Conservation (phyloP, 495 filamentous ascomycete species). For the Penicillium verhagenii region DNA sequence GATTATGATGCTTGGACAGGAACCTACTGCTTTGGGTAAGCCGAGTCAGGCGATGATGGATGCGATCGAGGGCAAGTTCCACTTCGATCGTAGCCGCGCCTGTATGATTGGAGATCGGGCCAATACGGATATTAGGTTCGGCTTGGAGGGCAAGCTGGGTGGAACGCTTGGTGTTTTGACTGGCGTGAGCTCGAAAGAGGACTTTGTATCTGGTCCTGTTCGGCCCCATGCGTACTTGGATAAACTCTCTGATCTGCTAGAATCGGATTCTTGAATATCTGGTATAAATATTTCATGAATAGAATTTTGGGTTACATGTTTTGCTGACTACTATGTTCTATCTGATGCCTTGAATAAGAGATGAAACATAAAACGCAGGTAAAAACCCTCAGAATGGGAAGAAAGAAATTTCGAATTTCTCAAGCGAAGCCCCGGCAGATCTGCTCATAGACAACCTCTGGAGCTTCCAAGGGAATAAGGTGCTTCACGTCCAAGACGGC, state of each 20-base stretch:
- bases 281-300: neutral
- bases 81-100: constrained; percentile 75
- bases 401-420: too few relatives aligned
- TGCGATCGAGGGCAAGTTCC: constrained; percentile 92
- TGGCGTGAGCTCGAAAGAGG: constrained; percentile 77
- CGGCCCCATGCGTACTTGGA: constrained; percentile 80
- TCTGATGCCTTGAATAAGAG: too few relatives aligned
- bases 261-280: constrained; percentile 12
- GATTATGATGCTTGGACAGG: constrained; percentile 63
- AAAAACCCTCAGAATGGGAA: too few relatives aligned
- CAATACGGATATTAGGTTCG: constrained; percentile 96
- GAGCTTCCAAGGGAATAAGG: neutral
- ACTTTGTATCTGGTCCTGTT: constrained; percentile 70
- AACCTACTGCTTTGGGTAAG: constrained; percentile 82
- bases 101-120: constrained; percentile 97
- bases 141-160: constrained; percentile 83
- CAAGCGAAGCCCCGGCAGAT: constrained; percentile 18
- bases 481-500: neutral
- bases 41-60: constrained; percentile 99
- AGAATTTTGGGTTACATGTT: too few relatives aligned
- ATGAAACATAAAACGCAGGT: too few relatives aligned
- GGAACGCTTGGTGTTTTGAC: constrained; percentile 91
- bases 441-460: neutral
- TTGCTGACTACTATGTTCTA: too few relatives aligned
- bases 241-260: constrained; percentile 72